A percentile compares a stretch with the other conserved stretches of the same genome.
These are phyloP conservation scores for Astrothelium macrocarpum DNA, from an alignment of 495 filamentous ascomycete species.

Conservation along the genomic window DNA sequence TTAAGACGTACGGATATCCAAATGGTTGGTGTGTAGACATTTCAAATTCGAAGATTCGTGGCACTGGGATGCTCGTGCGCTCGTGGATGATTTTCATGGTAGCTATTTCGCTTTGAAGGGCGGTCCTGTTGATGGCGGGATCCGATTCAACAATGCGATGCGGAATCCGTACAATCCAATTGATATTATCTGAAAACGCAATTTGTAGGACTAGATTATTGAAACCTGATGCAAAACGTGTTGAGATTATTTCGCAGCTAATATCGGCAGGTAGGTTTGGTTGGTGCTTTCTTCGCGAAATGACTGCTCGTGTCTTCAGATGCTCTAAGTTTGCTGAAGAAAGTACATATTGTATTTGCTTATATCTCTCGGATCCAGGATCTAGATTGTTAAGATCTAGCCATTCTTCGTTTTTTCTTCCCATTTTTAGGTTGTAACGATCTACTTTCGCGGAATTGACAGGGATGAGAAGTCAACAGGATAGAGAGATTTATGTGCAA, in stretches of 20 bases:
- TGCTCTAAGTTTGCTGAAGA: constrained; percentile 2
- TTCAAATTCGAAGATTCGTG: background rate
- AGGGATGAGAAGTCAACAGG: too few species aligned
- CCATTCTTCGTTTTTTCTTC: background rate
- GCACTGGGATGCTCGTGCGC: background rate
- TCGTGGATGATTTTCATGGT: background rate
- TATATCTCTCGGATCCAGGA: background rate
- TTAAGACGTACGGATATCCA: background rate
- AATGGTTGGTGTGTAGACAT: background rate
- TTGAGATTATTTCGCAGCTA: background rate
- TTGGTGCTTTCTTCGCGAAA: background rate
- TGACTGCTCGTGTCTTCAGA: background rate
- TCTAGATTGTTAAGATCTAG: background rate
- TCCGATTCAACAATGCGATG: background rate
- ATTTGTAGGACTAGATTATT: background rate
- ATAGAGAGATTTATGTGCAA: too few species aligned
- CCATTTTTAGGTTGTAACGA: too few species aligned
- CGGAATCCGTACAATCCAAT: background rate
- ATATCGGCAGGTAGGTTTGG: background rate
- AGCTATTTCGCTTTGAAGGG: background rate
- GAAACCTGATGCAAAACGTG: background rate
- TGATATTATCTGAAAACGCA: background rate
- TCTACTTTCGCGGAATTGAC: too few species aligned
- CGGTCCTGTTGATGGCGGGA: background rate
- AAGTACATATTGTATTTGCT: background rate